Conservation (phyloP, 2,329 filamentous ascomycete species). For the Helminthosporium solani region DNA sequence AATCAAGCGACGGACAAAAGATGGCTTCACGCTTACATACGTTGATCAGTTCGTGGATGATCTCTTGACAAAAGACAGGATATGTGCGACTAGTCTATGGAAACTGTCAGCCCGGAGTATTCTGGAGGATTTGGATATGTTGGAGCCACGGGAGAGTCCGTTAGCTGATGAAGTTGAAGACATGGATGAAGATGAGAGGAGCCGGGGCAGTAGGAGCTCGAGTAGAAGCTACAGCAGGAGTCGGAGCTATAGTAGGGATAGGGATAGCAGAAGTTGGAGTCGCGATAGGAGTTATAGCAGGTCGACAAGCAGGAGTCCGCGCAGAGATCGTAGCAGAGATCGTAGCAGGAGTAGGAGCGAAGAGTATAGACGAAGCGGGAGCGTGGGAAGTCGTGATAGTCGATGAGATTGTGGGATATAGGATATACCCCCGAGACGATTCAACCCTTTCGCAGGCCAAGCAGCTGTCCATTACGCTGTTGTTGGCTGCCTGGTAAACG, state of each 20-base stretch:
- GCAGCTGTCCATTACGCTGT: too few relatives aligned
- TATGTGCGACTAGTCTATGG: constrained; percentile 89
- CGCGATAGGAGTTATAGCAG: constrained; percentile 3
- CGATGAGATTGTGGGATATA: background rate
- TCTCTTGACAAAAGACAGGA: constrained; percentile 79
- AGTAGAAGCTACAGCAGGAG: constrained; percentile 7
- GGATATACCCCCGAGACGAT: too few relatives aligned
- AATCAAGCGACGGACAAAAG: constrained; percentile 72
- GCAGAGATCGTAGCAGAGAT: constrained; percentile 1
- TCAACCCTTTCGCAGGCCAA: too few relatives aligned
- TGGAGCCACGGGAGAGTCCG: constrained; percentile 83
- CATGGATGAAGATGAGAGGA: constrained; percentile 58
- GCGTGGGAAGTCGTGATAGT: constrained; percentile 3
- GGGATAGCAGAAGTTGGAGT: constrained; percentile 7
- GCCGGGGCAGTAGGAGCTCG: constrained; percentile 2
- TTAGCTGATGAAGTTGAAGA: constrained; percentile 74
- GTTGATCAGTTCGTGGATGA: constrained; percentile 96
- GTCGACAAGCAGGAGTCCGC: constrained; percentile 5
- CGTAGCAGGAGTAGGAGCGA: constrained; percentile 5
- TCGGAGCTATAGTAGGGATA: constrained; percentile 1
- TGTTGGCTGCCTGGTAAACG: too few relatives aligned
- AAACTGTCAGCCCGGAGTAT: constrained; percentile 81
- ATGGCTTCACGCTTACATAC: constrained; percentile 73
- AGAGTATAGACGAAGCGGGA: constrained; percentile 3
- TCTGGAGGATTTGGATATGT: constrained; percentile 82